Evolutionary conservation across 805 yeast species (phyloP).

Genomic region (Wickerhamiella slavikovae): DNA sequence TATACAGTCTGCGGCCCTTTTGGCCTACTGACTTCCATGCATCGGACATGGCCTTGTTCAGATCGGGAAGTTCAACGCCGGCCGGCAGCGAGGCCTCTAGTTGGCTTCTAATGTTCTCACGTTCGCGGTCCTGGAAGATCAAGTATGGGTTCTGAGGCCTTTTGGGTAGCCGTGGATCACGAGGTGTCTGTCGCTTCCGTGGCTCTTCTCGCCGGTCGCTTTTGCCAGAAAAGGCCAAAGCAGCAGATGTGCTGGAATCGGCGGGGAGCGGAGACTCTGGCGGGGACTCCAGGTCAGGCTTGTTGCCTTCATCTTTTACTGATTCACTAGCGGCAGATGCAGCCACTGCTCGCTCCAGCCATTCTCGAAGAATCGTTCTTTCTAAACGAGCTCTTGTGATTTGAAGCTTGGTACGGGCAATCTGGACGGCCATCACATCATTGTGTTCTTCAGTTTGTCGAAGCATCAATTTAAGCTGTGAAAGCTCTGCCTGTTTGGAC

Average conservation of each 20-base stretch:
- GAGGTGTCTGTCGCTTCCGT: slow-evolving; percentile 20
- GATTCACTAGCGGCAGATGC: slow-evolving; percentile 7
- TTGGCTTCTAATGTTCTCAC: slow-evolving; percentile 44
- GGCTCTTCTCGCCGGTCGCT: slow-evolving; percentile 1
- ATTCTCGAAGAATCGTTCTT: slow-evolving; percentile 58
- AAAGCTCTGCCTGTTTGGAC: too few species aligned
- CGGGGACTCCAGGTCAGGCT: slow-evolving; percentile 8
- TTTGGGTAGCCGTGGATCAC: slow-evolving; percentile 75
- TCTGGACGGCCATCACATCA: slow-evolving; percentile 53
- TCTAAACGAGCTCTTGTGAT: slow-evolving; percentile 67
- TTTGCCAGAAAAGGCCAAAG: slow-evolving; percentile 1
- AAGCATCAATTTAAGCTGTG: too few species aligned
- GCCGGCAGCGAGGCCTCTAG: slow-evolving; percentile 24
- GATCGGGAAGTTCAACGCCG: slow-evolving; percentile 25
- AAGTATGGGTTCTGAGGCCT: slow-evolving; percentile 82
- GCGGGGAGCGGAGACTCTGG: too few species aligned
- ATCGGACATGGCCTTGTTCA: slow-evolving; percentile 62
- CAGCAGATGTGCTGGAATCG: too few species aligned
- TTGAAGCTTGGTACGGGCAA: slow-evolving; percentile 54
- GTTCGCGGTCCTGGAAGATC: slow-evolving; percentile 70
- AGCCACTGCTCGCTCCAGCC: slow-evolving; percentile 32
- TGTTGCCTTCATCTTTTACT: too few species aligned
- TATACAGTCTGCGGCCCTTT: slow-evolving; percentile 49
- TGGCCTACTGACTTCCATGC: slow-evolving; percentile 63
- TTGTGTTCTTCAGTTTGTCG: slow-evolving; percentile 62